phyloP scores from a whole-genome alignment of 2,329 filamentous ascomycete genomes.

The Chrysosporium keratinophilum region DNA sequence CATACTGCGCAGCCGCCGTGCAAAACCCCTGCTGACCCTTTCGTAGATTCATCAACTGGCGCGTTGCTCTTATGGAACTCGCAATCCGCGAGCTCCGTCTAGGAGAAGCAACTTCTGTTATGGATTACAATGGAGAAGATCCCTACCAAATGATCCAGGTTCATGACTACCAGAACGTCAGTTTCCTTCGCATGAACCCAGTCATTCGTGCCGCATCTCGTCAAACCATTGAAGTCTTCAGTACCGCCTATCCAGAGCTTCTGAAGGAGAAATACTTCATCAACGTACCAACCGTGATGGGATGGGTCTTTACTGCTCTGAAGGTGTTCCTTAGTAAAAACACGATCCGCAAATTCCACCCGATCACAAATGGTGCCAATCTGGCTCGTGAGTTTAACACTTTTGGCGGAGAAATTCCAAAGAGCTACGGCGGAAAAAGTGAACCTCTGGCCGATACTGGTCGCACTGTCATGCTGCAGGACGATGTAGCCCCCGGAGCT shows the following conservation, averaged over 20 bases:
- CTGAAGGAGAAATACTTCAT: constrained; percentile 90
- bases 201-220: constrained; percentile 64
- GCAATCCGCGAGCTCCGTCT: constrained; percentile 66
- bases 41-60: constrained; percentile 74
- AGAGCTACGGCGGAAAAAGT: constrained; percentile 68
- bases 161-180: constrained; percentile 83
- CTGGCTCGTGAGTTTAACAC: constrained; percentile 51
- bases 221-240: constrained; percentile 72
- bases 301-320: constrained; percentile 68
- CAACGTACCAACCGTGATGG: constrained; percentile 85
- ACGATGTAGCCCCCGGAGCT: constrained; percentile 15
- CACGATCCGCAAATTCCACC: constrained; percentile 70
- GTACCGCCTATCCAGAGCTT: constrained; percentile 77
- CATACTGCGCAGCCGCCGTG: neutral
- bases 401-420: constrained; percentile 57
- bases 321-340: constrained; percentile 64
- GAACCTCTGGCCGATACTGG: constrained; percentile 37
- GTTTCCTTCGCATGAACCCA: constrained; percentile 72
- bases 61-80: constrained; percentile 81
- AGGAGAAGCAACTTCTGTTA: constrained; percentile 58
- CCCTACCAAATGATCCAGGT: constrained; percentile 87
- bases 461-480: constrained; percentile 24
- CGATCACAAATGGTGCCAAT: constrained; percentile 60
- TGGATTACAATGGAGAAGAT: constrained; percentile 52
- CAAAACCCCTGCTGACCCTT: neutral